Evolutionary conservation across 2,329 filamentous ascomycete species (phyloP).

Genomic region (Diaporthe sp.): DNA sequence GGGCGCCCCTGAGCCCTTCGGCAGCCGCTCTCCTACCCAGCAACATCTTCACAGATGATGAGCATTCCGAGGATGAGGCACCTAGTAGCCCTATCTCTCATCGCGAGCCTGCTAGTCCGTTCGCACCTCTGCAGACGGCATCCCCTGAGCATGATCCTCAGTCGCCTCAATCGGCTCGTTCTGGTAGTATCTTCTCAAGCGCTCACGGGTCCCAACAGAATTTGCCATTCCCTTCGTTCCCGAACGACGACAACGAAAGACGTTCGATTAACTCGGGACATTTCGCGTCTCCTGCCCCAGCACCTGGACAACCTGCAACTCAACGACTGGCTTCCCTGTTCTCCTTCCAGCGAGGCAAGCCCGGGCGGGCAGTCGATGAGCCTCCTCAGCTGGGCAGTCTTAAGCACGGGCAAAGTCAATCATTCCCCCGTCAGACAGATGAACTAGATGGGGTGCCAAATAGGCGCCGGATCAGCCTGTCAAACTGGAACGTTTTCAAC

Average conservation of each 20-base stretch:
- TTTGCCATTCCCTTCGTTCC: slow-evolving; percentile 66
- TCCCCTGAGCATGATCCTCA: slow-evolving; percentile 64
- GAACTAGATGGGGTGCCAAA: slow-evolving; percentile 66
- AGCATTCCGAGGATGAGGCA: slow-evolving; percentile 76
- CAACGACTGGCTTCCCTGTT: slow-evolving; percentile 67
- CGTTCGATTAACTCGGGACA: slow-evolving; percentile 55
- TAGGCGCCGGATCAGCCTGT: slow-evolving; percentile 71
- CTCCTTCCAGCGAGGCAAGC: slow-evolving; percentile 71
- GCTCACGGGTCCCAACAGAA: slow-evolving; percentile 73
- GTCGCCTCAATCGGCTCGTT: slow-evolving; percentile 72
- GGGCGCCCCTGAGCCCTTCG: slow-evolving; percentile 82
- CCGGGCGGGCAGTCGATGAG: slow-evolving; percentile 71
- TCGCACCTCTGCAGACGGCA: slow-evolving; percentile 49
- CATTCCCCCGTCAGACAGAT: slow-evolving; percentile 75
- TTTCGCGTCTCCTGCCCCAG: slow-evolving; percentile 57
- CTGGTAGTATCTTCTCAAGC: slow-evolving; percentile 71
- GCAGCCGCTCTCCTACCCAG: slow-evolving; percentile 82
- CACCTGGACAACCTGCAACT: slow-evolving; percentile 50
- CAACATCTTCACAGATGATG: slow-evolving; percentile 68
- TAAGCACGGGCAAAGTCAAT: slow-evolving; percentile 81
- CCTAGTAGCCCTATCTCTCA: slow-evolving; percentile 58
- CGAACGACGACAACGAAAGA: slow-evolving; percentile 60
- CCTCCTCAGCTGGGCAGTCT: slow-evolving; percentile 77
- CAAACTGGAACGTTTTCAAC: slow-evolving; percentile 70
- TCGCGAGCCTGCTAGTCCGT: slow-evolving; percentile 52